A percentile compares a stretch with the other conserved stretches of the same genome.
Conservation (phyloP, 2,329 filamentous ascomycete species). For the Pseudogymnoascus sp. region DNA sequence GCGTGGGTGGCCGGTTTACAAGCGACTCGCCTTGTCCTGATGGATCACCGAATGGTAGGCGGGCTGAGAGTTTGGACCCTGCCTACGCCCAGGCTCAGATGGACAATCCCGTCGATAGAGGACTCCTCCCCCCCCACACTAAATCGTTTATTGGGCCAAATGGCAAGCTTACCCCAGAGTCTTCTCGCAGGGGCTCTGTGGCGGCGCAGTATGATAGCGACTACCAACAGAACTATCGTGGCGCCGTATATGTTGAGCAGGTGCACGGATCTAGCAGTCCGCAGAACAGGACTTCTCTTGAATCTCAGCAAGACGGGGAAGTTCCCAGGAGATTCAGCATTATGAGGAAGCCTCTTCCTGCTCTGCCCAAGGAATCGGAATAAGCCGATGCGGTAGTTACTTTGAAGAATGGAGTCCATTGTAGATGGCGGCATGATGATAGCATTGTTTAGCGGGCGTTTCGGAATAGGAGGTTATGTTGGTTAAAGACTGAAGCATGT, state of each 20-base stretch:
- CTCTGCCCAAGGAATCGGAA: slow-evolving; percentile 27
- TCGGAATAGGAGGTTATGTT: neutral
- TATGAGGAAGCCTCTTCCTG: slow-evolving; percentile 38
- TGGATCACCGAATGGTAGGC: neutral
- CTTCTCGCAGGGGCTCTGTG: neutral
- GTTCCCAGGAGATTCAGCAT: slow-evolving; percentile 15
- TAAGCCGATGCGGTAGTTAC: neutral
- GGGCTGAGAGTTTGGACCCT: neutral
- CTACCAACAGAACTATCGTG: slow-evolving; percentile 1
- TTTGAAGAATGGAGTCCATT: neutral
- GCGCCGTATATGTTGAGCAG: neutral
- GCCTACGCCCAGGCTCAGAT: neutral
- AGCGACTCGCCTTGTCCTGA: neutral
- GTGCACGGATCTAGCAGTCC: neutral
- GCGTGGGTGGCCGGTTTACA: neutral
- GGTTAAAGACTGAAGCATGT: neutral
- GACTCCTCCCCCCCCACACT: neutral
- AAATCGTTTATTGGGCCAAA: slow-evolving; percentile 1
- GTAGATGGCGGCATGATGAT: neutral
- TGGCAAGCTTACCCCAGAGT: neutral
- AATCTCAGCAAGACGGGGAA: neutral
- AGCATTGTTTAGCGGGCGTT: slow-evolving; percentile 6
- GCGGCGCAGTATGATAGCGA: neutral
- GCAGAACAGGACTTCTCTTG: neutral
- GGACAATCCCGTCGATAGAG: neutral